Percentiles rank a stretch among this genome's conserved stretches.
phyloP scores from a whole-genome alignment of 208 protist genomes.

The Acanthamoeba divionensis region DNA sequence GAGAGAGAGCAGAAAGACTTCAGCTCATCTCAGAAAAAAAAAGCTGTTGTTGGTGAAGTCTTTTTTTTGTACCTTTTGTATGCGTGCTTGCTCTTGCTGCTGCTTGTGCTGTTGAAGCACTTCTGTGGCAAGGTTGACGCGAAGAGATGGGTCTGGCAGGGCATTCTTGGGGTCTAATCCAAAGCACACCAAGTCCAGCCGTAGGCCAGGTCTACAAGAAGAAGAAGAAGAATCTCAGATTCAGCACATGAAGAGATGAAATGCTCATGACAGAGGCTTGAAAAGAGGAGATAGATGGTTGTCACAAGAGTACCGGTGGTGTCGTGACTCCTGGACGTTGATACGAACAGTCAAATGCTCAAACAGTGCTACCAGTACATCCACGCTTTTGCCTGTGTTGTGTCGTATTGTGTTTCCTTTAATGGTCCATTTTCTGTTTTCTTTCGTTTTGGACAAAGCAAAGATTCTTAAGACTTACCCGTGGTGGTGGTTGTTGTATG shows the following conservation, averaged over 20 bases:
- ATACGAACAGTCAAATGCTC: conserved; percentile 24
- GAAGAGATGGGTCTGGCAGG: neutral
- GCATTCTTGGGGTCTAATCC: neutral
- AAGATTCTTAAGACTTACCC: no score
- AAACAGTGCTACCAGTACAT: conserved; percentile 7
- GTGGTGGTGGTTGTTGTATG: neutral
- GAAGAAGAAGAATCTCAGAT: neutral
- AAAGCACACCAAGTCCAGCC: conserved; percentile 17
- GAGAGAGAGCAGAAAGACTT: neutral
- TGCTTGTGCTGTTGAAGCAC: neutral
- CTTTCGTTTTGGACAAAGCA: neutral
- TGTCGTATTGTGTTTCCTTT: neutral
- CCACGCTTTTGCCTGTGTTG: neutral
- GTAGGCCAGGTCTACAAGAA: neutral
- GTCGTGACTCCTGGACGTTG: neutral
- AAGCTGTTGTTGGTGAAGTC: no score
- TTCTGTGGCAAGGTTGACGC: neutral
- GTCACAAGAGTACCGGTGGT: no score
- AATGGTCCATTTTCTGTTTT: neutral
- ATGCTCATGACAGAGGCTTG: neutral
- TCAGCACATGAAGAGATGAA: neutral
- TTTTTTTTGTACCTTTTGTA: neutral
- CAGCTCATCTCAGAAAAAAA: no score
- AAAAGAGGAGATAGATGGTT: no score
- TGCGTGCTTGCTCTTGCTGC: neutral